Base-by-base conservation (phyloP, 2,329 filamentous ascomycete genomes). In the Trichoderma asperellum region DNA sequence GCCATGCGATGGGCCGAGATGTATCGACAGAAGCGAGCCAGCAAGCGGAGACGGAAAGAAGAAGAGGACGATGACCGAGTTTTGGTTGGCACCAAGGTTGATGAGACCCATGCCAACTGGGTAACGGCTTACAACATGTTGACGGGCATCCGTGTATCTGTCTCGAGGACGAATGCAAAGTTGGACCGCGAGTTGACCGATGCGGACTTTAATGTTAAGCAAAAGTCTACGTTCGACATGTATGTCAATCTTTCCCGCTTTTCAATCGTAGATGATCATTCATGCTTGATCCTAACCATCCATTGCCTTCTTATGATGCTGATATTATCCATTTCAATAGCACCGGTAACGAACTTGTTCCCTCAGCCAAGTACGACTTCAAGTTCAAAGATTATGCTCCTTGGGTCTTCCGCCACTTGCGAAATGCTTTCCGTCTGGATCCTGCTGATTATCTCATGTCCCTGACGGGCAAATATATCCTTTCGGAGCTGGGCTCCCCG, bases 331-430 rank as follows among this genome's bases (percentile, higher is more conserved):
- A 2, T 35, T 10, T 52, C 4, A 29, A 43, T 11, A 94, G 92
- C 77, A 96, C 94, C 73, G 96, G 96, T 73, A 97, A 97, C 79
- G 96, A 99, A 83, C 85, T 99, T 79, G 97, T 97, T 5, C 96
- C 96, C 27, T 97, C 95, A 71, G 94, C 96, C 74, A 98, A 99
- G 82, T 99, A 99, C 84, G 96, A 99, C 83, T 99, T 99, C 89
- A 99, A 99, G 81, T 99, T 99, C 86, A 99, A 99, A 83, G 96
- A 99, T 82, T 99, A 99, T 81, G 95, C 95, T n/a, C 96, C 96
- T 69, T 98, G 95, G 94, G 96, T 99, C 70, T 99, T 99, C 82
- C 93, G 96, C 76, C 93, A 94, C 81, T 86, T 99, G 55, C 92
- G 96, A 73, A 85, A 89, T 60, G 91, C 91, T 72, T 99, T 99